A percentile compares a stretch with the other conserved stretches of the same genome.
Evolutionary conservation across 2,329 filamentous ascomycete genomes (phyloP).

Genomic region (Rhytidhysteron rufulum): DNA sequence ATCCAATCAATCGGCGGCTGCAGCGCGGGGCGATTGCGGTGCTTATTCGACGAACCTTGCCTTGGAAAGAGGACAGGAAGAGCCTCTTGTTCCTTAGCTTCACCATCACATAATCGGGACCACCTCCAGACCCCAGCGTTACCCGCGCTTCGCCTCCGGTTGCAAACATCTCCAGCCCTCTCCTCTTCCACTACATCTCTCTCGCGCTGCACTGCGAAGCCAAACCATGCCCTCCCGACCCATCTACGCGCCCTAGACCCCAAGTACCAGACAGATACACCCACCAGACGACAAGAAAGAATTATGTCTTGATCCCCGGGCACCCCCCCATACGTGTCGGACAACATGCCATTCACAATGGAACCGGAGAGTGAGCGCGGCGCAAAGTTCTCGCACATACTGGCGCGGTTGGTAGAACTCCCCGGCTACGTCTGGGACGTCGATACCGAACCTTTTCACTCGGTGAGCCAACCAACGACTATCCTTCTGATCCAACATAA

Average conservation of each 20-base stretch:
- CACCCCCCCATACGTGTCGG: too few relatives aligned
- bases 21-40: neutral
- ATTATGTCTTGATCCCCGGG: neutral
- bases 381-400: slow-evolving; percentile 27
- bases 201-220: too few relatives aligned
- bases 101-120: too few relatives aligned
- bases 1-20: neutral
- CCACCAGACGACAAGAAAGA: too few relatives aligned
- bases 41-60: neutral
- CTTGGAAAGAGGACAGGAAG: neutral
- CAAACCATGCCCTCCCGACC: too few relatives aligned
- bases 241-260: too few relatives aligned
- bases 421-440: slow-evolving; percentile 37
- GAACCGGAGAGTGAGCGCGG: slow-evolving; percentile 12
- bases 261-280: too few relatives aligned
- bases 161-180: neutral
- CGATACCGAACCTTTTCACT: slow-evolving; percentile 46
- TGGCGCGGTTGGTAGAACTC: slow-evolving; percentile 35
- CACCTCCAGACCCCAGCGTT: neutral
- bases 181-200: neutral
- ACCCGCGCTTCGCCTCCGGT: neutral
- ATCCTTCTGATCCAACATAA: too few relatives aligned
- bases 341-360: slow-evolving; percentile 13
- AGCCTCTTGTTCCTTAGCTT: neutral
- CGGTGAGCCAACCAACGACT: slow-evolving; percentile 22